A percentile compares a stretch with the other conserved stretches of the same genome.
phyloP scores from a whole-genome alignment of 306 rosid species.

The Glycine latifolia region DNA sequence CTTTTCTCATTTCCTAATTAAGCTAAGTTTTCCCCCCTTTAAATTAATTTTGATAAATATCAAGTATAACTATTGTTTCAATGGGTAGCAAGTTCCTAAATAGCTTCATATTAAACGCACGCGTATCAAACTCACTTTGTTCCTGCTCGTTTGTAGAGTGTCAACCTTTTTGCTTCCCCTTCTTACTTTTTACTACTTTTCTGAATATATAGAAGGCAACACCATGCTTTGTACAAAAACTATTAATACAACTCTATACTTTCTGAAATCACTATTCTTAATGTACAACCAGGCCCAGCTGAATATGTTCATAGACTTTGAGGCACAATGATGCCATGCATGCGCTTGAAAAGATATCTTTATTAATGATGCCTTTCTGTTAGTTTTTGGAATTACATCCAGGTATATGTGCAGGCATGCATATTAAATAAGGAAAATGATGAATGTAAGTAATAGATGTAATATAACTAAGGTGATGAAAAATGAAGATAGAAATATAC shows the following conservation, averaged over 20 bases:
- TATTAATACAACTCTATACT: slow-evolving; percentile 12
- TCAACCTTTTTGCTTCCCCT: slow-evolving; percentile 20
- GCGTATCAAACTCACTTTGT: slow-evolving; percentile 6
- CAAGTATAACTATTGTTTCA: no score
- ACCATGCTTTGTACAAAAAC: slow-evolving; percentile 7
- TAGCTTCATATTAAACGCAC: not conserved
- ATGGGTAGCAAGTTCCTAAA: no score
- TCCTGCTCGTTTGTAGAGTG: not conserved
- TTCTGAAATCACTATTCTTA: slow-evolving; percentile 15
- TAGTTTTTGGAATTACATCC: slow-evolving; percentile 9
- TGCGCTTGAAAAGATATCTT: not conserved
- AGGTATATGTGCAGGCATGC: no score
- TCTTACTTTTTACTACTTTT: slow-evolving; percentile 21
- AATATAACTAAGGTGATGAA: no score
- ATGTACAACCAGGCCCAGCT: not conserved
- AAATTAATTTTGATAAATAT: no score
- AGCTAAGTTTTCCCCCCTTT: no score
- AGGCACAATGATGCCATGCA: slow-evolving; percentile 32
- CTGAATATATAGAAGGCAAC: not conserved
- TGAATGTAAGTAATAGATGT: no score
- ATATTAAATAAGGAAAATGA: no score
- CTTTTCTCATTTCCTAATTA: no score
- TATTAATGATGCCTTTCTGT: not conserved
- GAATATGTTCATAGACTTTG: slow-evolving; percentile 34
- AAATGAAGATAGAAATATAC: no score